Base-by-base conservation (phyloP, 2,329 filamentous ascomycete genomes). In the Aspergillus sp. region DNA sequence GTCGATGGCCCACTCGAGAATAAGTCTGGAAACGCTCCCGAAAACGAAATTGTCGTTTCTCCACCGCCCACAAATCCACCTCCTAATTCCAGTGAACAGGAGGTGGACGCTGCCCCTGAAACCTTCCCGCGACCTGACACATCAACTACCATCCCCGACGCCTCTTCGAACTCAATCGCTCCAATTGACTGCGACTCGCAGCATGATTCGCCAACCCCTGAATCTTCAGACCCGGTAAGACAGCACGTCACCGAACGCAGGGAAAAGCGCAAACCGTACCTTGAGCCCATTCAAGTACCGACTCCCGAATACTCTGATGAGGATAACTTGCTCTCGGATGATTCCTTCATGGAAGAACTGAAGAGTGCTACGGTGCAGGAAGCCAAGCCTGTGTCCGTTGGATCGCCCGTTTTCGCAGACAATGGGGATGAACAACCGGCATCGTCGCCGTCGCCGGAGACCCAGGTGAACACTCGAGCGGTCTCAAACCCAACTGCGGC, bases 261-360 rank as follows among this genome's bases (percentile, higher is more conserved):
- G 45, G 61, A 65, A 33, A 65, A 62, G 51, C 63, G 63, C 43
- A 66, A 57, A 53, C 60, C 61, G 47, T 55, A 60, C 48, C 54
- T 74, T 17, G 78, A 83, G 23, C 80, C 80, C 15, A 84, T 86
- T 45, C 66, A 68, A 45, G 65, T 69, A 13, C 62, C 62, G 3
- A 64, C 62, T 12, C 61, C 57, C 15, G 68, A 71, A 22, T 66
- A 67, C 43, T 69, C 67, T 22, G 69, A 72, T 56, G 68, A 72
- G 54, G 69, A 71, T 43, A 65, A 67, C 42, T 59, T 71, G 35
- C 60, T 70, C 25, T 71, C 69, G 17, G 87, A 91, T 64, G 88
- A 93, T 61, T 85, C 82, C 13, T 80, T 90, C 53, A 86, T 94
- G 80, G 86, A 94, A 49, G 90, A 95, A 68, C 72, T 95, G 47